Evolutionary conservation across 768 basidiomycete species (phyloP).

Genomic region (Austroboletus festivus): DNA sequence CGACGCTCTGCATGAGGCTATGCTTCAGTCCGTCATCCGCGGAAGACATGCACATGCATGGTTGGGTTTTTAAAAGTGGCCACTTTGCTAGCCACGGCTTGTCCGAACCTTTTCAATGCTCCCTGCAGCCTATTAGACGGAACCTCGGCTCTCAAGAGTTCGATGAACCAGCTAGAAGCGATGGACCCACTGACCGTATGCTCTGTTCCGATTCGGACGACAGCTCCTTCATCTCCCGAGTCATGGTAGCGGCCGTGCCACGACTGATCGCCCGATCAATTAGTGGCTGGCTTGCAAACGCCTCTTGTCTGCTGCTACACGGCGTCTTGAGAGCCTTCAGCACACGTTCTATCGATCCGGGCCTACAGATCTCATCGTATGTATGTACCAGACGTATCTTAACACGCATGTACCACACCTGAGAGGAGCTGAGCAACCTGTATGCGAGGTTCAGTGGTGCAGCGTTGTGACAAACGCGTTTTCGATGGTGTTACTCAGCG

Average conservation of each 20-base stretch:
- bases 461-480: constrained; percentile 42
- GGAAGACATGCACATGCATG: no score
- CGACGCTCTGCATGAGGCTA: neutral
- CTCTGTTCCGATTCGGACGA: no score
- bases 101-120: no score
- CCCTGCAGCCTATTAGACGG: no score
- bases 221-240: no score
- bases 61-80: no score
- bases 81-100: no score
- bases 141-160: no score
- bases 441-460: constrained; percentile 21
- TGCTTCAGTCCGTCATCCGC: no score
- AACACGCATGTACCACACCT: no score
- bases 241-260: constrained; percentile 41
- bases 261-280: constrained; percentile 56
- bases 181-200: constrained; percentile 74
- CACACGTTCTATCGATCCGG: constrained; percentile 65
- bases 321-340: constrained; percentile 64
- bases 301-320: constrained; percentile 60
- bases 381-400: constrained; percentile 65
- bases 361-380: constrained; percentile 76
- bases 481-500: constrained; percentile 38
- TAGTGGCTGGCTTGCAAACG: constrained; percentile 45
- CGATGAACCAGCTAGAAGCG: no score
- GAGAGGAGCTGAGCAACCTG: constrained; percentile 46